A percentile compares a stretch with the other conserved stretches of the same genome.
phyloP scores from a whole-genome alignment of 2,329 filamentous ascomycete genomes.

The Bipolaris victoriae region DNA sequence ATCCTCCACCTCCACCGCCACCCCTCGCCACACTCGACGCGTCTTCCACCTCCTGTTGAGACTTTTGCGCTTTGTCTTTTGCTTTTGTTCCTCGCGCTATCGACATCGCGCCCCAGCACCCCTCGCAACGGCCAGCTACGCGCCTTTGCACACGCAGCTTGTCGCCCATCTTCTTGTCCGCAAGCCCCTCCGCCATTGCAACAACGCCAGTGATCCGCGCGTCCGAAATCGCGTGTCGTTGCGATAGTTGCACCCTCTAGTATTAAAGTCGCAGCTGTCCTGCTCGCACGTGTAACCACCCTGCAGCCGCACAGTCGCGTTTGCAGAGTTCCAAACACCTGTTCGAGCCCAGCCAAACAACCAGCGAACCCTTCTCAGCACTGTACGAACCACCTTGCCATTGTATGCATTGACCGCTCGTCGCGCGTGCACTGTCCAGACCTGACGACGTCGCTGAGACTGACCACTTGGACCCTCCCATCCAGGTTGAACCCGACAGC shows the following conservation, averaged over 20 bases:
- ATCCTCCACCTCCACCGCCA: not conserved
- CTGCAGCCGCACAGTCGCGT: slow-evolving; percentile 45
- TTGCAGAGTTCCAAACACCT: slow-evolving; percentile 44
- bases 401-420: slow-evolving; percentile 22
- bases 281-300: slow-evolving; percentile 41
- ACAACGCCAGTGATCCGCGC: slow-evolving; percentile 16
- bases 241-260: slow-evolving; percentile 21
- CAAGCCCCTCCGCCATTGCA: slow-evolving; percentile 22
- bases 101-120: slow-evolving; percentile 17
- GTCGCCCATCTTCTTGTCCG: slow-evolving; percentile 30
- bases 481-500: slow-evolving; percentile 16
- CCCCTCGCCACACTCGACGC: slow-evolving; percentile 18
- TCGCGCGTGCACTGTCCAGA: slow-evolving; percentile 16
- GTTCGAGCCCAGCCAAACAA: slow-evolving; percentile 41
- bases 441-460: too few relatives aligned
- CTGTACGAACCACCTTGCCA: slow-evolving; percentile 20
- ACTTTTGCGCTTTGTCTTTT: slow-evolving; percentile 14
- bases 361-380: slow-evolving; percentile 22
- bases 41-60: slow-evolving; percentile 8
- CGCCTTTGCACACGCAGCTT: slow-evolving; percentile 26
- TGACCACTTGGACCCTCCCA: slow-evolving; percentile 4
- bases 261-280: slow-evolving; percentile 31
- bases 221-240: slow-evolving; percentile 28
- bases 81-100: slow-evolving; percentile 15
- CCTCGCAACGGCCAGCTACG: slow-evolving; percentile 26